Base-by-base conservation (phyloP, 139 green algal genomes). In the Volvox reticuliferus region DNA sequence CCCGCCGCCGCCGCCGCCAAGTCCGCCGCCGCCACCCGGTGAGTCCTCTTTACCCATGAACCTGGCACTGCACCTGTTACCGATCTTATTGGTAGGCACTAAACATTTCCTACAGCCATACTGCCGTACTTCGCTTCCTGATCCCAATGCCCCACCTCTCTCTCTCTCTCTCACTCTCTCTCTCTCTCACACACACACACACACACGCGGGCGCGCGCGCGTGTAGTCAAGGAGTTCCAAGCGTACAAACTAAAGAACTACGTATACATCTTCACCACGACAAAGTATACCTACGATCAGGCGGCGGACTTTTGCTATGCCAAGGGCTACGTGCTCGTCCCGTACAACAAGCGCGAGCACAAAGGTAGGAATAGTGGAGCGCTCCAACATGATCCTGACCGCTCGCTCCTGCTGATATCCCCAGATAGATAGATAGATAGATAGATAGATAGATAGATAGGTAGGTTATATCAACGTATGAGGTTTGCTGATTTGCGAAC, bases 211-310 rank as follows among this genome's bases (percentile, higher is more conserved):
- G 1, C 32, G 21, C 12, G 35, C 71, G 32, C 30, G 62, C 24
- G 1, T 44, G 3, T 55, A 86, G 79, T 63, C 1, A 71, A 44
- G 50, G 12, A 73, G 24, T 71, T 71, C 79, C 44, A 73, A 24
- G 28, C 35, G 14, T 71, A 71, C 44, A 86, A 73, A n/a, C 55
- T 26, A 19, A 55, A 62, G 61, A 88, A 63, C 1, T 36, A 78
- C 32, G 22, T 67, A 30, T 88, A 67, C 82, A 78, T 88, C 63
- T 33, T 21, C 63, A 36, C 82, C 17, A 63, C 33, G 0, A 33
- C 37, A 20, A 80, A 67, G 13, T 88, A 88, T 24, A 69, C 35
- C 12, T 88, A 88, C 83, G 24, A 44, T 1, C 33, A 89, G 37
- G 86, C 71, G 26, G 80, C 35, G 50, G 33, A 76, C n/a, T 90